These are phyloP conservation scores for Cordyceps farinosa DNA, from an alignment of 2,329 filamentous ascomycete species.

Conservation along the genomic window DNA sequence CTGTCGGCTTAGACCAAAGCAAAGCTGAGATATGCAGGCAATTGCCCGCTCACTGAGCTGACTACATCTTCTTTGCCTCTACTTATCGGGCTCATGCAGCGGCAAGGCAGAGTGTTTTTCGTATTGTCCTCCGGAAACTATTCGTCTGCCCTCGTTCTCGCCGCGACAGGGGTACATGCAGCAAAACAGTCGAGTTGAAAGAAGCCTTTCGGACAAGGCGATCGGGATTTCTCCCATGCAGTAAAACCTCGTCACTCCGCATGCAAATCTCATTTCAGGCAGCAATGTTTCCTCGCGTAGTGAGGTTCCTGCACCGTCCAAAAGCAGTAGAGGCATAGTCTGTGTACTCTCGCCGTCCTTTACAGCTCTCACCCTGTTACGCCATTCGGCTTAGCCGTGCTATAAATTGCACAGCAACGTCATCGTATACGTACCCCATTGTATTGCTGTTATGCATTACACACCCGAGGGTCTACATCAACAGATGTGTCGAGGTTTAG, in stretches of 20 bases:
- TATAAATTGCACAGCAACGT: not conserved
- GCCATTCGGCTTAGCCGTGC: not conserved
- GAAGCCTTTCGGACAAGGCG: not conserved
- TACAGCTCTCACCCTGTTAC: not conserved
- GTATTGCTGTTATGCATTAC: not conserved
- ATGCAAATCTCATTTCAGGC: not conserved
- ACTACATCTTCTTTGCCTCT: not conserved
- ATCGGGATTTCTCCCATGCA: not conserved
- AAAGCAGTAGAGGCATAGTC: not conserved
- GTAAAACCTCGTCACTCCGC: too few relatives aligned
- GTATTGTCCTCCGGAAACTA: not conserved
- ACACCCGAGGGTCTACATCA: not conserved
- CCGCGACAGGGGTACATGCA: not conserved
- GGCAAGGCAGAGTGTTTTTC: not conserved
- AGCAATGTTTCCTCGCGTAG: not conserved
- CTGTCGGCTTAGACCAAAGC: not conserved
- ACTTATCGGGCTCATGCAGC: not conserved
- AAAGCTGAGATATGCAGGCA: not conserved
- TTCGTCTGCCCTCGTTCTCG: not conserved
- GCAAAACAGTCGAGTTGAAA: not conserved
- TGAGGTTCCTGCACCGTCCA: not conserved
- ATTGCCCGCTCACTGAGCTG: not conserved
- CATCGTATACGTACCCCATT: not conserved
- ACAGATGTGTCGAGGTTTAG: not conserved
- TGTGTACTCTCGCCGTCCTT: not conserved